Conservation (phyloP, 192 early-diverging fungal genomes). For the Coemansia umbellata region DNA sequence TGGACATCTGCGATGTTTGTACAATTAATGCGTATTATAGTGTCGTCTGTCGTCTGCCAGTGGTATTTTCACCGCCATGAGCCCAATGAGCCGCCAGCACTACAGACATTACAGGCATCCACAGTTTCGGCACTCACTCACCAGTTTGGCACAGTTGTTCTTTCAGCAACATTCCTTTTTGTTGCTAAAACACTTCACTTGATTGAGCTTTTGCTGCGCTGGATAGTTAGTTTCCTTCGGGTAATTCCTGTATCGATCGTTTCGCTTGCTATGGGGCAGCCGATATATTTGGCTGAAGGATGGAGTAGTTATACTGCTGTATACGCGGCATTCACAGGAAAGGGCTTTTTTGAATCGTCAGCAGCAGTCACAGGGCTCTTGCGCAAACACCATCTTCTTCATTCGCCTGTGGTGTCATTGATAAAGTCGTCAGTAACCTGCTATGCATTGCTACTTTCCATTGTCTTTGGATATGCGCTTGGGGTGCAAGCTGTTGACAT, state of each 20-base stretch:
- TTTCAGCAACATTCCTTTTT: conserved; percentile 33
- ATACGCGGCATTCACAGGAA: conserved; percentile 41
- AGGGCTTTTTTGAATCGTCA: conserved; percentile 42
- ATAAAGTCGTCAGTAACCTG: conserved; percentile 47
- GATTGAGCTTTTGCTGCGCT: conserved; percentile 29
- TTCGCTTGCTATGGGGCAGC: conserved; percentile 23
- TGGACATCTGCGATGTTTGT: conserved; percentile 46
- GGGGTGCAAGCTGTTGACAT: conserved; percentile 20
- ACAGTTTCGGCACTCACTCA: conserved; percentile 31
- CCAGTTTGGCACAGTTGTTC: conserved; percentile 37
- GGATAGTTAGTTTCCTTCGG: conserved; percentile 25
- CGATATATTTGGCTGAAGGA: conserved; percentile 29
- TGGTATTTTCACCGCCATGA: conserved; percentile 51
- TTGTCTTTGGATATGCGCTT: conserved; percentile 35
- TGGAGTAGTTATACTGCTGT: conserved; percentile 37
- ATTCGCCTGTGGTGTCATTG: conserved; percentile 43
- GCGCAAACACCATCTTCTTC: conserved; percentile 34
- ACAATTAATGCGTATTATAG: conserved; percentile 29
- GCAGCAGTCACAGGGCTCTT: conserved; percentile 16
- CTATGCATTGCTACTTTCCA: conserved; percentile 30
- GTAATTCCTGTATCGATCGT: conserved; percentile 30
- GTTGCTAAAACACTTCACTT: conserved; percentile 28
- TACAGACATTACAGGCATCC: conserved; percentile 45
- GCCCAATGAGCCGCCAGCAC: conserved; percentile 30
- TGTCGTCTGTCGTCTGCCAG: conserved; percentile 42